Evolutionary conservation across 495 filamentous ascomycete species (phyloP), one percentile per base, ranked within the genome.

Genomic region (Parmelia sp.): DNA sequence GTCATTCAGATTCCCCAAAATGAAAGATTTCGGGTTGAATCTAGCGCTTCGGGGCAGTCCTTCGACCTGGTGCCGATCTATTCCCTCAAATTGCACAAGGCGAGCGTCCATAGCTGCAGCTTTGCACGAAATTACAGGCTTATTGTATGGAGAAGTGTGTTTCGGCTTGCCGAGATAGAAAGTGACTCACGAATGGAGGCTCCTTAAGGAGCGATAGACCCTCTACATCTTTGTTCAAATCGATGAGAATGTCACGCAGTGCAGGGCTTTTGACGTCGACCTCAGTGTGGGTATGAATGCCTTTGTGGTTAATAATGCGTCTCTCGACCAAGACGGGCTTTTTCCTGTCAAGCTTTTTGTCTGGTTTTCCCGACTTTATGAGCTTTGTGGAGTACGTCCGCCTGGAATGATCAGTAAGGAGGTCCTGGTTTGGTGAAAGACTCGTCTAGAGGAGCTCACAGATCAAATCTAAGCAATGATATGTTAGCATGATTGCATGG

Each of bases 241-340:
- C 62, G 21, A 60, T 51, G 25, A 71, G 58, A 17, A 67, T 45
- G 5, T 69, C 29, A 12, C 56, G 39, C 35, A 71, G 57, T 2
- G 23, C 33, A 11, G 23, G 49, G 11, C 64, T 64, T 49, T 71
- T 71, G 21, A 71, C 66, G 33, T 71, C 69, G 2, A 71, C 65
- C 53, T 71, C 69, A 14, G 68, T 71, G 40, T 57, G 60, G 19
- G 64, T 61, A 45, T 63, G 59, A 61, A 62, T 51, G 57, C 69
- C 69, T 58, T 71, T 66, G 35, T 67, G 51, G 17, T 60, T 68
- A 55, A 71, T 71, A 19, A 71, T 68, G 40, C 68, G 65, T 27
- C 69, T 65, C 42, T 67, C 68, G 17, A 70, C 64, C 25, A 71
- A 68, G 17, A 63, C 62, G 8, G 67, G 61, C 53, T 63, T 63